phyloP scores from a whole-genome alignment of 768 basidiomycete genomes.

The Myochromella boudieri region DNA sequence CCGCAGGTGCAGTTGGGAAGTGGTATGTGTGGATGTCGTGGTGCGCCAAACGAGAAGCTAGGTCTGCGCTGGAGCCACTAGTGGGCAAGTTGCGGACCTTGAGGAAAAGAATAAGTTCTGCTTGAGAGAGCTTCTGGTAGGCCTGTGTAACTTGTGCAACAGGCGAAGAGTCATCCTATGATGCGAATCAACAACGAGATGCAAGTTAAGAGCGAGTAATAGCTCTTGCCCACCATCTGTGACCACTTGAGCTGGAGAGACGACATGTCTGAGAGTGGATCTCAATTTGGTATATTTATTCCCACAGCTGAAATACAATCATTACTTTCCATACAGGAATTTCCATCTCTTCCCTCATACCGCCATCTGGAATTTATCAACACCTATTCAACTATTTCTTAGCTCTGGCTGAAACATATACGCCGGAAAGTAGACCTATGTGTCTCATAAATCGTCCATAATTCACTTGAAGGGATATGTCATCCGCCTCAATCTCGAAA shows the following conservation, averaged over 20 bases:
- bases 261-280: too few relatives aligned
- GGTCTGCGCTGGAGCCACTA: constrained; percentile 59
- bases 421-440: constrained; percentile 39
- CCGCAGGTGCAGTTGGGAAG: constrained; percentile 40
- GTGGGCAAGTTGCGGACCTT: constrained; percentile 70
- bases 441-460: constrained; percentile 56
- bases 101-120: constrained; percentile 75
- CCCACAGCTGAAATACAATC: too few relatives aligned
- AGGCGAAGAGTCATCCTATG: constrained; percentile 34
- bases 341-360: too few relatives aligned
- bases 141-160: constrained; percentile 60
- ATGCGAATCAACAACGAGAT: constrained; percentile 16
- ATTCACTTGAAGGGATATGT: constrained; percentile 42
- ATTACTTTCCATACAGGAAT: background rate
- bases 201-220: constrained; percentile 7
- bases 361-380: constrained; percentile 4
- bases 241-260: constrained; percentile 2
- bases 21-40: constrained; percentile 76
- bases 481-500: constrained; percentile 45
- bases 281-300: too few relatives aligned
- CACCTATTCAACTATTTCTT: background rate
- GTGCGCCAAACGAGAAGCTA: constrained; percentile 70
- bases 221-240: constrained; percentile 36
- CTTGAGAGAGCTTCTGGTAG: constrained; percentile 63
- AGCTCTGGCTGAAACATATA: too few relatives aligned